Conservation (phyloP, 805 yeast genomes). For the Ogataea philodendri region DNA sequence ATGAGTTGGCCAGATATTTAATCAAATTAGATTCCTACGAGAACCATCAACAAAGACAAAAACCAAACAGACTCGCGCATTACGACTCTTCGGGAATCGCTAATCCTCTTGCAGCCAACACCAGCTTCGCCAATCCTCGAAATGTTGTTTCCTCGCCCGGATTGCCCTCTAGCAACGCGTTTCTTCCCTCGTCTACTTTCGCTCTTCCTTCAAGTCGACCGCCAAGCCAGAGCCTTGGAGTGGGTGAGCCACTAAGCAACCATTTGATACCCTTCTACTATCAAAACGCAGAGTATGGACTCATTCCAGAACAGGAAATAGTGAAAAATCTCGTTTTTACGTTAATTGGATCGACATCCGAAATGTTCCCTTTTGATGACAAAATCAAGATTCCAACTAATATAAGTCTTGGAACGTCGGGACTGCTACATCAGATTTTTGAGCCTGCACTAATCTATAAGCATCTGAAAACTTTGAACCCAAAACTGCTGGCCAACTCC, state of each 20-base stretch:
- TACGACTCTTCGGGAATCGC: constrained; percentile 7
- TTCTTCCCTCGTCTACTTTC: constrained; percentile 2
- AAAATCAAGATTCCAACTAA: constrained; percentile 47
- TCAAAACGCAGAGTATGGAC: constrained; percentile 27
- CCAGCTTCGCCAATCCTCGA: constrained; percentile 11
- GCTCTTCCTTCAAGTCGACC: constrained; percentile 10
- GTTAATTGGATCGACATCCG: constrained; percentile 61
- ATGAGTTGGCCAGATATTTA: constrained; percentile 24
- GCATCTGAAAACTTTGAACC: constrained; percentile 35
- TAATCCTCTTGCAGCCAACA: constrained; percentile 11
- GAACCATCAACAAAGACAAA: constrained; percentile 6
- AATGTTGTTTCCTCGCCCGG: constrained; percentile 13
- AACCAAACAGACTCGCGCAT: constrained; percentile 3
- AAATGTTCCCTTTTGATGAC: constrained; percentile 46
- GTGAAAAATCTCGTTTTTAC: constrained; percentile 50
- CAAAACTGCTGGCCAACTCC: constrained; percentile 33
- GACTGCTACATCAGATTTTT: constrained; percentile 51
- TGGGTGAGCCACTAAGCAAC: constrained; percentile 30
- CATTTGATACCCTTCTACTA: constrained; percentile 34
- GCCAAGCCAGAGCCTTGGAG: constrained; percentile 9
- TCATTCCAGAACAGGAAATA: constrained; percentile 41
- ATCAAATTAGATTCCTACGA: constrained; percentile 22
- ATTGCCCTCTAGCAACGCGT: constrained; percentile 6
- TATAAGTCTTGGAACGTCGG: constrained; percentile 55
- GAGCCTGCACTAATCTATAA: constrained; percentile 74